Evolutionary conservation across 257 asterid genomes (phyloP).

Genomic region (Echites panduratus): DNA sequence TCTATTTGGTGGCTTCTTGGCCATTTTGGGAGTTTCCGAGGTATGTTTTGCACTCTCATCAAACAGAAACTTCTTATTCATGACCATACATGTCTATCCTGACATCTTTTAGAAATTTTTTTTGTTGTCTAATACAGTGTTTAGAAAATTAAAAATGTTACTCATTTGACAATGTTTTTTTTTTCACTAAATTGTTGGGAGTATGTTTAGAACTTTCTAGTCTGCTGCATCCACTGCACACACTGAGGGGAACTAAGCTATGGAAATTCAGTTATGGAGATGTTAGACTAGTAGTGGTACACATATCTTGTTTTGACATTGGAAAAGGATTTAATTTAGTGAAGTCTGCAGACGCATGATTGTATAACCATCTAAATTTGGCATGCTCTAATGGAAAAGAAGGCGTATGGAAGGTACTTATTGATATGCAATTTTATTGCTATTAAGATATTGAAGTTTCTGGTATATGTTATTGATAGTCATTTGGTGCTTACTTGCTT

Average conservation of each 20-base stretch:
- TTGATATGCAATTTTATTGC: not conserved
- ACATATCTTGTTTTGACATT: not conserved
- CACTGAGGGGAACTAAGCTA: not conserved
- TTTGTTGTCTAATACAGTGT: not conserved
- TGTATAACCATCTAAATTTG: not conserved
- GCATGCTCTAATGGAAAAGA: not conserved
- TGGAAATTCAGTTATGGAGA: not conserved
- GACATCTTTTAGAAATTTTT: not conserved
- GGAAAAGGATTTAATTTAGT: not conserved
- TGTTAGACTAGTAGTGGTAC: not conserved
- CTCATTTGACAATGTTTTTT: not conserved
- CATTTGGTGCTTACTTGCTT: not conserved
- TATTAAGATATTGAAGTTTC: not conserved
- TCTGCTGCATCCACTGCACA: no score
- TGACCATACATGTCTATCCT: not conserved
- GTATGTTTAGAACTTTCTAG: not conserved
- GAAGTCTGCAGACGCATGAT: not conserved
- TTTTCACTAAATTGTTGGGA: not conserved
- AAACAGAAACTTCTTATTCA: not conserved
- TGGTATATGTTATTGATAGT: not conserved
- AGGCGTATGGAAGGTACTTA: not conserved
- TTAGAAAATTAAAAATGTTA: not conserved
- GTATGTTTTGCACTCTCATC: conserved; percentile 30
- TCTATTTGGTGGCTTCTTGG: conserved; percentile 84
- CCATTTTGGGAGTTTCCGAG: conserved; percentile 88